Conservation (phyloP, 345 rosid genomes). For the Linum tenue region DNA sequence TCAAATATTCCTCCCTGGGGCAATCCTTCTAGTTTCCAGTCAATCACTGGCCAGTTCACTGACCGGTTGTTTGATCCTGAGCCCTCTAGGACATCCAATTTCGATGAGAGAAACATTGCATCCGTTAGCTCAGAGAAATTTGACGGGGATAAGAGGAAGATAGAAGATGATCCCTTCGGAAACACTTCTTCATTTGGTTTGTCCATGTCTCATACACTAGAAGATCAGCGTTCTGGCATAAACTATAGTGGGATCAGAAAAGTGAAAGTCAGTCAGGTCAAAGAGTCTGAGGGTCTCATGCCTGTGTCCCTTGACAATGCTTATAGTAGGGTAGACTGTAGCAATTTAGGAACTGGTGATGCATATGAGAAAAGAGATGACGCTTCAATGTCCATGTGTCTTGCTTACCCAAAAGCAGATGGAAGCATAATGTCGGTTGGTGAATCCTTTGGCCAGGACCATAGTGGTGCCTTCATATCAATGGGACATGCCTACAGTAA, state of each 20-base stretch:
- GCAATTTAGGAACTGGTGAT: slow-evolving; percentile 10
- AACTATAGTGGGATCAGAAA: slow-evolving; percentile 40
- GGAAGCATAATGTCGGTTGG: slow-evolving; percentile 22
- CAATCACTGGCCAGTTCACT: slow-evolving; percentile 28
- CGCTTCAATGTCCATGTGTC: slow-evolving; percentile 17
- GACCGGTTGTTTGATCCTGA: slow-evolving; percentile 34
- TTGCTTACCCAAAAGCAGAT: slow-evolving; percentile 16
- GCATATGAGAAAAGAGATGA: slow-evolving; percentile 13
- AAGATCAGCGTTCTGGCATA: slow-evolving; percentile 30
- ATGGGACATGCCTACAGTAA: slow-evolving; percentile 35
- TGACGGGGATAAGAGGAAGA: slow-evolving; percentile 22
- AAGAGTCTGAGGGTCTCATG: slow-evolving; percentile 32
- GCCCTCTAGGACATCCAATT: slow-evolving; percentile 19
- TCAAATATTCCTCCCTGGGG: slow-evolving; percentile 35
- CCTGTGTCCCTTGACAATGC: slow-evolving; percentile 23
- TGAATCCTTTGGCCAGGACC: slow-evolving; percentile 32
- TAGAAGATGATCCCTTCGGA: slow-evolving; percentile 22
- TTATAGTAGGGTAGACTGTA: slow-evolving; percentile 20
- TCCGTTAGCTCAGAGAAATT: slow-evolving; percentile 24
- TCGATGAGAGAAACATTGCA: slow-evolving; percentile 28
- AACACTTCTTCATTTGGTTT: slow-evolving; percentile 33
- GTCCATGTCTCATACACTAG: slow-evolving; percentile 31
- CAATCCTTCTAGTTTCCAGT: slow-evolving; percentile 29
- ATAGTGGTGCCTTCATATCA: slow-evolving; percentile 29
- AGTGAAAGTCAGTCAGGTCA: slow-evolving; percentile 47